Conservation (phyloP, 2,329 filamentous ascomycete genomes). For the Daldinia sp. region DNA sequence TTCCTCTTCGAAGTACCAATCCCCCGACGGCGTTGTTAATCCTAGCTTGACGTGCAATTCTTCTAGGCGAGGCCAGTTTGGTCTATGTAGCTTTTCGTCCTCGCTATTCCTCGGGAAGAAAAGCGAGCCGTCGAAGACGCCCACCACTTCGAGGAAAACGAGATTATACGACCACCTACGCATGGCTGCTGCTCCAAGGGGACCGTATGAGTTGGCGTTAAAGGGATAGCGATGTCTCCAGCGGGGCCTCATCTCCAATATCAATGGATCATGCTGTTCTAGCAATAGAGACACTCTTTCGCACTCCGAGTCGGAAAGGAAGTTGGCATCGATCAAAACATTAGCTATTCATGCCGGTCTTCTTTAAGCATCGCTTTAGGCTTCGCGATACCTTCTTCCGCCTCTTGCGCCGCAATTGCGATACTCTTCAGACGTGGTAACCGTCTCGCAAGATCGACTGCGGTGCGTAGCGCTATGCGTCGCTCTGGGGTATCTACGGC, state of each 20-base stretch:
- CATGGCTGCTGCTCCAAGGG: slow-evolving; percentile 1
- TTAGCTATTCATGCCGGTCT: neutral
- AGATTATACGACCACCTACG: slow-evolving; percentile 13
- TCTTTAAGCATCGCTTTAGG: neutral
- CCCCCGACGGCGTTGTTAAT: neutral
- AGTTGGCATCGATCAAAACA: neutral
- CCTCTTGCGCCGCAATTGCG: neutral
- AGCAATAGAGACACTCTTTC: neutral
- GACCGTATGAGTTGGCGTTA: too few species aligned
- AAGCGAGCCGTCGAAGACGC: slow-evolving; percentile 7
- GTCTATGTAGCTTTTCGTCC: neutral
- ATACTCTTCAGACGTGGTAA: neutral
- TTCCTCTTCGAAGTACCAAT: slow-evolving; percentile 1
- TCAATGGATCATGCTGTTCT: neutral
- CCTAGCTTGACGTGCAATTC: neutral
- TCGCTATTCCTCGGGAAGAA: slow-evolving; percentile 14
- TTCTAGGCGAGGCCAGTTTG: slow-evolving; percentile 5
- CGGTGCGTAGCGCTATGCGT: neutral
- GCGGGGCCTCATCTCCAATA: neutral
- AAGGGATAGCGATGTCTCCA: neutral
- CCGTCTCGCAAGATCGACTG: neutral
- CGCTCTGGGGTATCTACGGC: neutral
- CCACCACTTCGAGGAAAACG: neutral
- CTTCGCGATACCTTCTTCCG: too few species aligned
- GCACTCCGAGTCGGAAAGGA: neutral